These are phyloP conservation scores for Gossypium schwendimanii DNA, from an alignment of 441 rosid genomes.

Conservation along the genomic window DNA sequence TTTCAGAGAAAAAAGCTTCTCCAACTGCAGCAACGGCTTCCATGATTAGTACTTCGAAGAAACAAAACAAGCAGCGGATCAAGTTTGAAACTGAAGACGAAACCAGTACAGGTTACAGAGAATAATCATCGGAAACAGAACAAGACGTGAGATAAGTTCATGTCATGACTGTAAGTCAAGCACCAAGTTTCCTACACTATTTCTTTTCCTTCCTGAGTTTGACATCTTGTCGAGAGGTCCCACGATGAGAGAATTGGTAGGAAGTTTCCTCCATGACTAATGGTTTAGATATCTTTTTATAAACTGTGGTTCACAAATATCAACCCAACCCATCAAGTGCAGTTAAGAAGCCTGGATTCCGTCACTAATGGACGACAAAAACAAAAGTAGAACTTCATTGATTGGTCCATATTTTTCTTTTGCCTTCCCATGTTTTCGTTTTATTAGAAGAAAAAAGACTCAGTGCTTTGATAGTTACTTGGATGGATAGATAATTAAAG, in stretches of 20 bases:
- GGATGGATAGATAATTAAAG: background rate
- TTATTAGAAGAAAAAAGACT: background rate
- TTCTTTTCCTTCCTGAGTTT: background rate
- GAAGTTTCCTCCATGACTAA: background rate
- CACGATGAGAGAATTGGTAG: background rate
- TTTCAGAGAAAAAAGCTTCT: background rate
- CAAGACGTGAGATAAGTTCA: background rate
- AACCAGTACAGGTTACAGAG: background rate
- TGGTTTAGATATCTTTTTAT: background rate
- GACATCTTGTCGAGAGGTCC: background rate
- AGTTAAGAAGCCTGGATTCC: background rate
- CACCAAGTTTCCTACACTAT: background rate
- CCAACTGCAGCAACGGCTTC: background rate
- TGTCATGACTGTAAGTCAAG: background rate
- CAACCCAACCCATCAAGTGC: too few species aligned
- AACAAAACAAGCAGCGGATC: background rate
- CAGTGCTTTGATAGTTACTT: background rate
- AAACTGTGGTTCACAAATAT: background rate
- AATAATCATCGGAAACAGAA: background rate
- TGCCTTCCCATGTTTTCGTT: background rate
- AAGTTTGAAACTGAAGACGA: background rate
- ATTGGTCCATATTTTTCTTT: background rate
- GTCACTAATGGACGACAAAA: background rate
- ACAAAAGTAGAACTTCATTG: background rate
- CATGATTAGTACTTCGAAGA: background rate